Percentiles rank a stretch among this genome's conserved stretches.
Conservation (phyloP, 164 flowering plant genomes). For the Sextonia rubra region DNA sequence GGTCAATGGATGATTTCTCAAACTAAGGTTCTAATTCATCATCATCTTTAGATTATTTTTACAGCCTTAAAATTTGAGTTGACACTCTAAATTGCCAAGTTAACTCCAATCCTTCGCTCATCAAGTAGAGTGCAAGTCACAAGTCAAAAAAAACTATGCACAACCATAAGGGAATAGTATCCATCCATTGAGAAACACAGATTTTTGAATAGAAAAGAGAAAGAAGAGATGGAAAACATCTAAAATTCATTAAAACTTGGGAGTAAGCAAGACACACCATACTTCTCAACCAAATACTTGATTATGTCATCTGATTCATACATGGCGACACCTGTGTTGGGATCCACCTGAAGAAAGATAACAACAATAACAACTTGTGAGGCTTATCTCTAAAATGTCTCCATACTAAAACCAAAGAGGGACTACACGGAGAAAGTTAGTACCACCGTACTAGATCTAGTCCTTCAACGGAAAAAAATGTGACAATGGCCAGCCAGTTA, state of each 20-base stretch:
- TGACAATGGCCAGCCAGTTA: no score
- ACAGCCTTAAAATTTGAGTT: no score
- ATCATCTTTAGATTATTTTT: no score
- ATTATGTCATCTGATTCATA: slow-evolving; percentile 97
- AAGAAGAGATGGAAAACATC: not conserved
- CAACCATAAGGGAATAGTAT: not conserved
- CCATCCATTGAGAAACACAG: not conserved
- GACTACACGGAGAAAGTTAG: not conserved
- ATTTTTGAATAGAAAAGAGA: not conserved
- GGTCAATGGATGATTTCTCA: no score
- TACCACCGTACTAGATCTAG: no score
- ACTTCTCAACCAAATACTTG: slow-evolving; percentile 77
- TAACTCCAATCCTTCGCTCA: no score
- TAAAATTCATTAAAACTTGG: not conserved
- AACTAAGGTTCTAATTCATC: no score
- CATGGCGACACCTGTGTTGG: slow-evolving; percentile 94
- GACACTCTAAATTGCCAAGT: no score
- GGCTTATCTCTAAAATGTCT: slow-evolving; percentile 5
- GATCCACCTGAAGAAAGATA: slow-evolving; percentile 72
- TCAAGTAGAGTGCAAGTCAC: no score
- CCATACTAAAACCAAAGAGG: not conserved
- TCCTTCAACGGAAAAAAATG: no score
- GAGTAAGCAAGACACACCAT: slow-evolving; percentile 45
- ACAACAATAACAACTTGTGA: slow-evolving; percentile 4
- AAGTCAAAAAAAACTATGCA: not conserved